phyloP scores from a whole-genome alignment of 768 basidiomycete species.

The Termitomyces bulborhizus region DNA sequence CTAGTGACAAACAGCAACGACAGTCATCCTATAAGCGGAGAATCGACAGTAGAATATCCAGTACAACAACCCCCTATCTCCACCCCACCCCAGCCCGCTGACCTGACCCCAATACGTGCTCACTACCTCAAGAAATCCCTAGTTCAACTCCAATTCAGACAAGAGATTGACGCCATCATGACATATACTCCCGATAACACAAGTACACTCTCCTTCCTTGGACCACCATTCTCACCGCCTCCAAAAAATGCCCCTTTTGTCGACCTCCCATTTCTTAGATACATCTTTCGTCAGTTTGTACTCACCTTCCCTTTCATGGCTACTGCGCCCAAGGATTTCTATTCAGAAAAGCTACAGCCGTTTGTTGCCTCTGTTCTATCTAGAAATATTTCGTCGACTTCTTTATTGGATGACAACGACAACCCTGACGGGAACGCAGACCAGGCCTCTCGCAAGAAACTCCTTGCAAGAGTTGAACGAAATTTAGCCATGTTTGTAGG shows the following conservation, averaged over 20 bases:
- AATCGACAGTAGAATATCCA: background rate
- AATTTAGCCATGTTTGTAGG: slow-evolving; percentile 79
- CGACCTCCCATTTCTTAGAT: slow-evolving; percentile 85
- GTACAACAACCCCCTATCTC: background rate
- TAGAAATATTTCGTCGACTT: slow-evolving; percentile 64
- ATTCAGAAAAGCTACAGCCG: slow-evolving; percentile 91
- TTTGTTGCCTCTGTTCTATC: slow-evolving; percentile 81
- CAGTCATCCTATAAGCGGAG: background rate
- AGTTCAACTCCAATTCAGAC: slow-evolving; percentile 75
- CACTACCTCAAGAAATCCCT: slow-evolving; percentile 99
- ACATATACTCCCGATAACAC: slow-evolving; percentile 38
- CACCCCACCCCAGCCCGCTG: slow-evolving; percentile 7
- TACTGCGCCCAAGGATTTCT: slow-evolving; percentile 86
- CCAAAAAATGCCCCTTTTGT: slow-evolving; percentile 49
- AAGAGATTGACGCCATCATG: slow-evolving; percentile 70
- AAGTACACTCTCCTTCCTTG: slow-evolving; percentile 81
- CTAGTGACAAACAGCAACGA: background rate
- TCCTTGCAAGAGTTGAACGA: slow-evolving; percentile 77
- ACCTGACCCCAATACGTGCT: slow-evolving; percentile 82
- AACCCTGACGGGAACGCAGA: slow-evolving; percentile 37
- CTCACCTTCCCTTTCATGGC: slow-evolving; percentile 94
- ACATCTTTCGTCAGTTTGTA: slow-evolving; percentile 88
- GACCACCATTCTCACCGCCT: slow-evolving; percentile 76
- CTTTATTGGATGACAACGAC: slow-evolving; percentile 49
- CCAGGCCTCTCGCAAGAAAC: slow-evolving; percentile 55